A percentile compares a stretch with the other conserved stretches of the same genome.
Evolutionary conservation across 2,329 filamentous ascomycete species (phyloP).

Genomic region (Metarhizium rileyi): DNA sequence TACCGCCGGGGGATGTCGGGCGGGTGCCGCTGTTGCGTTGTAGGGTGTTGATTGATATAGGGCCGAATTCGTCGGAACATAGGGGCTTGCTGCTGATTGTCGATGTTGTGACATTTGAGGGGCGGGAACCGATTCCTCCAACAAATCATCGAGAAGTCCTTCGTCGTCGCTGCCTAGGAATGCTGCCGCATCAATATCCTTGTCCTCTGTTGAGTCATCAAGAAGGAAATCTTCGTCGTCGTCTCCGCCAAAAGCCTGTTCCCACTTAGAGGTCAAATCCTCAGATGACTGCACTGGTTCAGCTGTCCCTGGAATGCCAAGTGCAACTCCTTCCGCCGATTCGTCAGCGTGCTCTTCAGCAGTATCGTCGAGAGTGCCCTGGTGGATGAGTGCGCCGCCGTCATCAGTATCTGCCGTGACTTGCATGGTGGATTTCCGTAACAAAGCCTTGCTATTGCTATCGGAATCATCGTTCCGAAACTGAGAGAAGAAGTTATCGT

Average conservation of each 20-base stretch:
- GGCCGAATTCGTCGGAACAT: conserved; percentile 15
- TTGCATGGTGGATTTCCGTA: conserved; percentile 62
- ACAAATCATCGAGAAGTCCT: conserved; percentile 66
- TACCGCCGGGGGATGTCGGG: conserved; percentile 14
- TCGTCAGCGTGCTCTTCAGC: conserved; percentile 16
- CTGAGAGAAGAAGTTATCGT: conserved; percentile 55
- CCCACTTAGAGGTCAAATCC: conserved; percentile 73
- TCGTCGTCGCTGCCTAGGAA: conserved; percentile 79
- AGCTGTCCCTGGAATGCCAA: conserved; percentile 1
- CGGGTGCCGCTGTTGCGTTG: conserved; percentile 10
- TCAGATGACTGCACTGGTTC: conserved; percentile 30
- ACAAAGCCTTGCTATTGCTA: conserved; percentile 27
- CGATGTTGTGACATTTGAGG: conserved; percentile 7
- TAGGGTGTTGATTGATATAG: conserved; percentile 14
- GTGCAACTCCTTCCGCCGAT: conserved; percentile 9
- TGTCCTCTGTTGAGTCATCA: conserved; percentile 39
- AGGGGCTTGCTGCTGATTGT: conserved; percentile 14
- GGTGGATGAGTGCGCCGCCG: conserved; percentile 22
- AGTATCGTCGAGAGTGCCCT: conserved; percentile 22
- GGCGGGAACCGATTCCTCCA: conserved; percentile 30
- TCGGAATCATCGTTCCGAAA: conserved; percentile 22
- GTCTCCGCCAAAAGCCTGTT: conserved; percentile 69
- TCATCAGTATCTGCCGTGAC: conserved; percentile 42
- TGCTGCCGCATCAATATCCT: conserved; percentile 48
- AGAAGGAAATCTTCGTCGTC: conserved; percentile 57